phyloP scores from a whole-genome alignment of 345 rosid species.

The Citrus sinensis region DNA sequence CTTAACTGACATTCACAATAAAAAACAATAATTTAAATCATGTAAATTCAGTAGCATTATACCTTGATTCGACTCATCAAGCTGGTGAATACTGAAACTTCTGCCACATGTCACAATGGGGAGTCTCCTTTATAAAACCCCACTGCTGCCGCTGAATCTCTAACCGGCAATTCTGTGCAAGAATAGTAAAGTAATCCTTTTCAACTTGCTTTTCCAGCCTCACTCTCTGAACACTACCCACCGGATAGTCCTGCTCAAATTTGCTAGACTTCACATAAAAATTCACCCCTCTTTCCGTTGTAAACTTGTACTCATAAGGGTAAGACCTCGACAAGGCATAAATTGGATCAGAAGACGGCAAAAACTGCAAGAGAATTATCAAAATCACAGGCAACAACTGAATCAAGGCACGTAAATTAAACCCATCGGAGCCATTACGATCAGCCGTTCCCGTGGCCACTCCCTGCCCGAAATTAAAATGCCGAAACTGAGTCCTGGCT shows the following conservation, averaged over 20 bases:
- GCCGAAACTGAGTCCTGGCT: conserved; percentile 62
- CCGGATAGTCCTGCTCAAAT: conserved; percentile 78
- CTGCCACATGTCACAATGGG: conserved; percentile 71
- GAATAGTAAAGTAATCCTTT: conserved; percentile 64
- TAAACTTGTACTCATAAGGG: conserved; percentile 74
- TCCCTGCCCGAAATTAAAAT: conserved; percentile 67
- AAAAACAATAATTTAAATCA: neutral
- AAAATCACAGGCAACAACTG: conserved; percentile 80
- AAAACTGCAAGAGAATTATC: conserved; percentile 64
- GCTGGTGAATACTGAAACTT: conserved; percentile 46
- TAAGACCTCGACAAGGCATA: conserved; percentile 64
- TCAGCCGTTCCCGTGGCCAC: conserved; percentile 52
- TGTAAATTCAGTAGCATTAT: neutral
- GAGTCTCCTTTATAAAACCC: conserved; percentile 85
- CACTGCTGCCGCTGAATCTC: conserved; percentile 87
- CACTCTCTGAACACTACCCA: conserved; percentile 39
- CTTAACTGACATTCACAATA: conserved; percentile 3
- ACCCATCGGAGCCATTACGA: conserved; percentile 49
- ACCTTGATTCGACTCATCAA: conserved; percentile 42
- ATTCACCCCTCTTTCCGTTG: conserved; percentile 68
- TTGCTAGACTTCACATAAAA: conserved; percentile 72
- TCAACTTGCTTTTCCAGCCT: conserved; percentile 62
- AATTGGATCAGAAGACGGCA: conserved; percentile 74
- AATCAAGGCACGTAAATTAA: conserved; percentile 54
- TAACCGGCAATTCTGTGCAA: conserved; percentile 74